phyloP scores from a whole-genome alignment of 768 basidiomycete species.

The Calocybe cyanea region DNA sequence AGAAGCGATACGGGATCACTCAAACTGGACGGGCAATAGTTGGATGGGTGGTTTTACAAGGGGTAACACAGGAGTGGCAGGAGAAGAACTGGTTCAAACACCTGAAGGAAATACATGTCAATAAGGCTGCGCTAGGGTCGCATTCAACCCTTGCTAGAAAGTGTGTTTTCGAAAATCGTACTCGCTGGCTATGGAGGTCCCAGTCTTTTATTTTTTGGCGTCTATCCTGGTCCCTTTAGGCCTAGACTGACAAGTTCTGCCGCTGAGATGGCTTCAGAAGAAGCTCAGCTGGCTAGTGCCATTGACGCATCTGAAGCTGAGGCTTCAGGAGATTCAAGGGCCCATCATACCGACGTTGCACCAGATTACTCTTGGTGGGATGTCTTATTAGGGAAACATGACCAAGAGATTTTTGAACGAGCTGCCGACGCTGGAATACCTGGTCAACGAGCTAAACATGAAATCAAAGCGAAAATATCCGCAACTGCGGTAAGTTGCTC shows the following conservation, averaged over 20 bases:
- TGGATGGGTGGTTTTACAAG: conserved; percentile 78
- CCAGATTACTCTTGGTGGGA: conserved; percentile 78
- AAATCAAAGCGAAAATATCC: conserved; percentile 41
- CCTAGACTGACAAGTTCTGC: conserved; percentile 20
- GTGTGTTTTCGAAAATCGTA: conserved; percentile 65
- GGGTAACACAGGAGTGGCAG: conserved; percentile 78
- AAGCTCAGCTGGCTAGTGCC: conserved; percentile 58
- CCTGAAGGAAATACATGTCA: conserved; percentile 64
- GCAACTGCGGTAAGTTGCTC: conserved; percentile 42
- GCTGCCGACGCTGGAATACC: conserved; percentile 37
- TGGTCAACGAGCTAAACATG: conserved; percentile 24
- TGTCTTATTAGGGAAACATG: conserved; percentile 73
- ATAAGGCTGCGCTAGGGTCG: conserved; percentile 34
- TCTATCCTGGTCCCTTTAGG: conserved; percentile 38
- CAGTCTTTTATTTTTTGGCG: conserved; percentile 76
- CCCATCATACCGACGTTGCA: conserved; percentile 17
- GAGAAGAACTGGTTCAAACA: conserved; percentile 66
- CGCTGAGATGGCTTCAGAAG: conserved; percentile 49
- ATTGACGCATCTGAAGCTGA: conserved; percentile 72
- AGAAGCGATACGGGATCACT: conserved; percentile 57
- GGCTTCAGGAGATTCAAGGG: conserved; percentile 38
- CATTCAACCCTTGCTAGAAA: conserved; percentile 29
- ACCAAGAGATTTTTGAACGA: conserved; percentile 77
- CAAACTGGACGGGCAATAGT: conserved; percentile 69
- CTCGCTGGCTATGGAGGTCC: conserved; percentile 85